Evolutionary conservation across 2,329 filamentous ascomycete species (phyloP), one percentile per base, ranked within the genome.

Genomic region (Westerdykella sp.): DNA sequence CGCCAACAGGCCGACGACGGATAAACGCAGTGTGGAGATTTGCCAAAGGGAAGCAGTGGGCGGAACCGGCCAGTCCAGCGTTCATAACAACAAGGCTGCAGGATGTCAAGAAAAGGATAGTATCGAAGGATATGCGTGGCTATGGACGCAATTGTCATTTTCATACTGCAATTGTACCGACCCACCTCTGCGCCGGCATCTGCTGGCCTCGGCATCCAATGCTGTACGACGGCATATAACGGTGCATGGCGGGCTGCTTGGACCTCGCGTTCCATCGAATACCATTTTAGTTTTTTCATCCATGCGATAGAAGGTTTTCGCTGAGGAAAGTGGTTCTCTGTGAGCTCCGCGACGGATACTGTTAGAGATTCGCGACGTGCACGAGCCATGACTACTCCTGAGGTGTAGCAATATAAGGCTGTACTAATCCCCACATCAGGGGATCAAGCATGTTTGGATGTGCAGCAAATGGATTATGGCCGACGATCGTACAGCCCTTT

Each of bases 291-390:
- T 37, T 37, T 25, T 25, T 25, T 36, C 18, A 22, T 25, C 40
- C 53, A 60, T 63, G 59, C 57, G 49, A 34, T 35, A 39, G 40
- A 37, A 40, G 49, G 44, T 22, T 45, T 25, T 36, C 28, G 42
- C 37, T 30, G 31, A 35, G 32, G 42, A 30, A 43, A 60, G 54
- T 60, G 58, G 58, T 50, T 42, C 45, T 38, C 47, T 36, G 18
- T 34, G n/a, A 39, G 48, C 37, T 21, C 21, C 50, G 61, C 60
- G 53, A 63, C 62, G 40, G 25, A 46, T 50, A 45, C 41, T 45
- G 62, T 65, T 39, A 48, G 54, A 63, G 55, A 58, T 54, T 43
- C 49, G 62, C 50, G 53, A 62, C 60, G 48, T 31, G 57, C 60
- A 63, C 59, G 50, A 50, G 18, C 58, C 57, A 32, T 39, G 2